Base-by-base conservation (phyloP, 176 grass and related monocot species). In the Triticum monococcum region DNA sequence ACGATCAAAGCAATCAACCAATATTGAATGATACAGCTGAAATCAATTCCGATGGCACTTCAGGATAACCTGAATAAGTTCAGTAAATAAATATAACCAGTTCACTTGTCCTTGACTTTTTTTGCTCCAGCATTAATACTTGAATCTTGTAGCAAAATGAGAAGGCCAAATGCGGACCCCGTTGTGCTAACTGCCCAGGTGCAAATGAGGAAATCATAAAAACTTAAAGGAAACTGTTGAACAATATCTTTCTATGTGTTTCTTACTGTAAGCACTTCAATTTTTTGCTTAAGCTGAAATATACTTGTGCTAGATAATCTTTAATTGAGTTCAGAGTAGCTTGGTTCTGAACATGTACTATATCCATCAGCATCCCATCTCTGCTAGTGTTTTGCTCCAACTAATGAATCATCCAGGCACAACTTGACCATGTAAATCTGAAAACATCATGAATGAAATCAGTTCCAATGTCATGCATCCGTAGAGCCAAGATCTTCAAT, bases 391-490 rank as follows among this genome's bases (percentile, higher is more conserved):
- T 83, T 59, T 31, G 9, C 57, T 54, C 73, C 70, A 86, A 82
- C 20, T 46, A 56, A 54, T 64, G 41, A 57, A 83, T 18, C 31
- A 8, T 65, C 79, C 38, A 45, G 66, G 35, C 35, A 87, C 33
- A 66, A 83, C 74, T 77, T 12, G 65, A 66, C 67, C 75, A 87
- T 84, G 43, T 8, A 79, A 26, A 23, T 41, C 7, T 25, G n/a
- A 40, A 87, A 83, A 84, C 14, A 62, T 80, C 33, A 16, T 76
- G 11, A 60, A 9, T 2, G 46, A 68, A 80, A 33, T 64, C 74
- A 86, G 18, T 69, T 80, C 52, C 69, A 81, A 12, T 37, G 63
- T 70, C 90, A 83, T 88, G 61, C 90, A 92, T 92, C 66, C 88
- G 90, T n/a, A 32, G 83, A 81, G 61, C 25, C 84, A 95, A 85